Evolutionary conservation across 176 grass and related monocot genomes (phyloP), one percentile per base, ranked within the genome.

Genomic region (Zoysia japonica): DNA sequence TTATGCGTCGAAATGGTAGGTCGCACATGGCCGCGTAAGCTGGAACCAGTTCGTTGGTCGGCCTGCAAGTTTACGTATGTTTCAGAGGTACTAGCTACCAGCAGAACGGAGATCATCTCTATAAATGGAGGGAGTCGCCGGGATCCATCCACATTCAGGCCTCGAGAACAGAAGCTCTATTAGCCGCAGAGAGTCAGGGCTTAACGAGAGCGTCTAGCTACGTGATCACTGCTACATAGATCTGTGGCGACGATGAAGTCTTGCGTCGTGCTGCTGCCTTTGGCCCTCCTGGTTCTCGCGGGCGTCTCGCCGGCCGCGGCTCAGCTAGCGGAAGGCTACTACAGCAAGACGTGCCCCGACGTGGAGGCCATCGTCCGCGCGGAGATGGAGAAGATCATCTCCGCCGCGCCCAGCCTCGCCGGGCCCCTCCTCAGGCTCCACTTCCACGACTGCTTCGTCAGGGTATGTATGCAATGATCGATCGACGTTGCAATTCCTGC

Each of bases 371-470:
- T 97, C 9, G 88, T 97, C 47, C 82, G 63, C 1, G 45, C 79
- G 44, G 93, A 97, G 80, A 97, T 90, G 90, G 85, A 47, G 49
- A 67, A 82, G 67, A 90, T 88, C 68, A 57, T 91, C 67, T 19
- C 61, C 9, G 74, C 43, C 0, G 77, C 85, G 0, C 85, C 82
- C 41, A 87, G 74, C 81, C 92, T 94, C 16, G 81, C 89, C 2
- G 92, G 89, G 3, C 84, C 89, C 2, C 81, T 94, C 5, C 87
- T 94, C 37, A 79, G 84, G 69, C 63, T 93, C 39, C 90, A 89
- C 7, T 93, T 89, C 80, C 90, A 93, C 54, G 90, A 93, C 66
- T 93, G 90, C 74, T 93, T 93, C 28, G 90, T 93, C 44, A 82
- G 84, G 80, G 90, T 89, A 80, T 45, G 6, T 45, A 3, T 45